Conservation (phyloP, 2,329 filamentous ascomycete species). For the Alternaria arborescens region DNA sequence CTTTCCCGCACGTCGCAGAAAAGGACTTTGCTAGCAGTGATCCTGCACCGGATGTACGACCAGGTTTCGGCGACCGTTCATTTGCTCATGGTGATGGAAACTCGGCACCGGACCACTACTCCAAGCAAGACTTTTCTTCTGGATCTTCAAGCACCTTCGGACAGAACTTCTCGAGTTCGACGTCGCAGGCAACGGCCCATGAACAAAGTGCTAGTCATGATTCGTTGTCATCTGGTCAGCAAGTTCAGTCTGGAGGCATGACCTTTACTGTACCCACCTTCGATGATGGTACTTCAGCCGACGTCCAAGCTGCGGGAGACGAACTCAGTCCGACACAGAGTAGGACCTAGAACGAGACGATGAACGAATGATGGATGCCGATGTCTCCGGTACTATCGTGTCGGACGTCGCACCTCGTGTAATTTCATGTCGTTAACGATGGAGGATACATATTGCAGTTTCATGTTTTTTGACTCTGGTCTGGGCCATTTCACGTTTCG, state of each 20-base stretch:
- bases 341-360: constrained; percentile 4
- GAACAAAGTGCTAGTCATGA: neutral
- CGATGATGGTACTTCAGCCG: constrained; percentile 11
- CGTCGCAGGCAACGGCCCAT: neutral
- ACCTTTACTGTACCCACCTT: constrained; percentile 33
- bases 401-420: neutral
- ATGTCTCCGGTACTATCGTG: neutral
- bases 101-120: constrained; percentile 9
- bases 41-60: constrained; percentile 4
- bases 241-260: constrained; percentile 24
- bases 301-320: neutral
- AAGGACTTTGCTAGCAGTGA: constrained; percentile 17
- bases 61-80: constrained; percentile 1
- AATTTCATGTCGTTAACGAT: neutral
- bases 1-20: constrained; percentile 1
- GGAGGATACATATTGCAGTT: neutral
- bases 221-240: constrained; percentile 10
- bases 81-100: constrained; percentile 7
- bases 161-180: constrained; percentile 10
- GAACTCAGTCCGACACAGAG: constrained; percentile 25
- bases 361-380: neutral
- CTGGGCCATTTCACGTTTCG: neutral
- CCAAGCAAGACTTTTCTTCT: constrained; percentile 9
- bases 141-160: constrained; percentile 10
- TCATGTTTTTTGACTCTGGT: constrained; percentile 2